Evolutionary conservation across 306 rosid genomes (phyloP), one percentile per base, ranked within the genome.

Genomic region (Castanopsis chinensis): DNA sequence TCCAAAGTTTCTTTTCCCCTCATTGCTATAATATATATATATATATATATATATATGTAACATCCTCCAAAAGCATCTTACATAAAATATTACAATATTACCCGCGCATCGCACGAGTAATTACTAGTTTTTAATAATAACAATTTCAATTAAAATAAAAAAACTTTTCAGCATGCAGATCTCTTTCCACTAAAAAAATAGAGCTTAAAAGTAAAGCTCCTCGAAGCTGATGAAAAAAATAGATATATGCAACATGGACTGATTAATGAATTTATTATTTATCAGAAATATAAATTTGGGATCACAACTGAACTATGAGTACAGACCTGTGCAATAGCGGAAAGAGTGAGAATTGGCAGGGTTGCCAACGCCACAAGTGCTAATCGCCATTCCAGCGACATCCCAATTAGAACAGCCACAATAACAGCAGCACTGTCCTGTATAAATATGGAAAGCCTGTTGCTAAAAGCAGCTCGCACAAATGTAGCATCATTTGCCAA

Each of bases 401-500:
- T 86, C 84, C 99, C 99, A 71, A 96, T 93, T 53, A 96, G 89
- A 83, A 96, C 85, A 80, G 99, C 99, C 74, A 96, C 99, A 83
- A 93, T 80, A 81, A 96, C 78, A 78, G 99, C 99, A 87, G 99
- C 91, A 83, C 96, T 96, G 82, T 96, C 99, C 89, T 96, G 99
- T 85, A 96, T 90, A 75, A 96, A 93, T 87, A 96, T 96, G 78
- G 99, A 96, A 77, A 96, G 97, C 69, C 99, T 91, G 81, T 93
- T 96, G 83, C 98, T 96, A 84, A 96, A 96, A 82, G 99, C 95
- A 74, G 99, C 99, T 83, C 98, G 90, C 71, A 96, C 99, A 85
- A 96, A 96, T 53, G 99, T 96, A 72, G 99, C 99, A 85, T 96
- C 99, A 71, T 96, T 96, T 58, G 99, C 99, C 92, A 96, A 85